phyloP scores from a whole-genome alignment of 2,329 filamentous ascomycete genomes.

The Microcera coccophila region DNA sequence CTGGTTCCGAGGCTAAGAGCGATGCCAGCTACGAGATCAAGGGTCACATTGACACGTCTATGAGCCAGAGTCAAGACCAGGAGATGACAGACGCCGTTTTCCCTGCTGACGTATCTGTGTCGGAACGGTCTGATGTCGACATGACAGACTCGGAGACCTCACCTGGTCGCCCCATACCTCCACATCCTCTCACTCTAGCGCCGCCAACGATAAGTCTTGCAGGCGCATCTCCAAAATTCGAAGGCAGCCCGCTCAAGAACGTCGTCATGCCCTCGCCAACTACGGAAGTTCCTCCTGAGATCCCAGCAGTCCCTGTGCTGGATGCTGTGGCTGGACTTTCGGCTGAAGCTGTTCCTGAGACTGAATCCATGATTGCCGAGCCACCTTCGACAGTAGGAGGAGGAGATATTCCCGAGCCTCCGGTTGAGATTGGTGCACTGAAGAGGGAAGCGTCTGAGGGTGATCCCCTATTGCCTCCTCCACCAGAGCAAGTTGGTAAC shows the following conservation, averaged over 20 bases:
- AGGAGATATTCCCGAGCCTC: constrained; percentile 27
- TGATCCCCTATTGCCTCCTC: constrained; percentile 33
- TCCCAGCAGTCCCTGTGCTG: constrained; percentile 1
- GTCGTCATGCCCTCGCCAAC: constrained; percentile 47
- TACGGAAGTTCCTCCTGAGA: constrained; percentile 26
- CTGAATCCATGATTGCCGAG: constrained; percentile 25
- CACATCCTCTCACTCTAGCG: constrained; percentile 31
- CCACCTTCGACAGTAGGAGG: constrained; percentile 31
- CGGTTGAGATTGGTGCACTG: constrained; percentile 26
- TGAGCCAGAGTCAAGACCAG: constrained; percentile 32
- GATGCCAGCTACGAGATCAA: too few relatives aligned
- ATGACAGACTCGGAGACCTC: constrained; percentile 25
- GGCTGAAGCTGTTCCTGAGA: constrained; percentile 19
- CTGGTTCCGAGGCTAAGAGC: too few relatives aligned
- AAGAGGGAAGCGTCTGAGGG: constrained; percentile 14
- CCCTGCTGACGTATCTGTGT: constrained; percentile 20
- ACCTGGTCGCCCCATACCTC: constrained; percentile 20
- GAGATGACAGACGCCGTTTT: constrained; percentile 35
- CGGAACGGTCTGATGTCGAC: constrained; percentile 20
- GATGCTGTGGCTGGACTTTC: constrained; percentile 7
- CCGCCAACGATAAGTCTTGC: constrained; percentile 24
- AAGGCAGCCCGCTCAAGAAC: constrained; percentile 53
- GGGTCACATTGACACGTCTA: too few relatives aligned
- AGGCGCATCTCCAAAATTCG: constrained; percentile 34
- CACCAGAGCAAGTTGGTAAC: constrained; percentile 39